Conservation (phyloP, 176 grass and related monocot genomes). For the Leersia perrieri region DNA sequence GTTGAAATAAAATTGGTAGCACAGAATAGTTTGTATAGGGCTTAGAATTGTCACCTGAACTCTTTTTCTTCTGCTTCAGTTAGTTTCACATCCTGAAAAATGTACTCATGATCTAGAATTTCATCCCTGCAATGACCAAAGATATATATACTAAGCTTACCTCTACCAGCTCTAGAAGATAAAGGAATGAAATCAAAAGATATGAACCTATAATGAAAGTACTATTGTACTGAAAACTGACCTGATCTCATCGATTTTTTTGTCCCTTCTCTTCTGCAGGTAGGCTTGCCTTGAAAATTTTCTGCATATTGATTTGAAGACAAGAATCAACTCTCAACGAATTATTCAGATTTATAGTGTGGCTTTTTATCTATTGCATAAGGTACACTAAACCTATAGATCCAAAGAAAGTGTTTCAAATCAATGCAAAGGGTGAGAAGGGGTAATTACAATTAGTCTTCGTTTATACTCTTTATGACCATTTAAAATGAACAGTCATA, state of each 20-base stretch:
- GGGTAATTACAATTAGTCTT: neutral
- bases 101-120: slow-evolving; percentile 86
- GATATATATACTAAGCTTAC: slow-evolving; percentile 11
- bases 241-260: slow-evolving; percentile 89
- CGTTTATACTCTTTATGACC: neutral
- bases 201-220: slow-evolving; percentile 23
- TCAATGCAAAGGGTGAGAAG: neutral
- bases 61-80: slow-evolving; percentile 81
- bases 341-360: neutral
- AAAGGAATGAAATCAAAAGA: slow-evolving; percentile 16
- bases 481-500: neutral
- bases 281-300: slow-evolving; percentile 87
- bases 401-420: slow-evolving; percentile 19
- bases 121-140: slow-evolving; percentile 63
- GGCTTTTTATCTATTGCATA: neutral
- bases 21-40: slow-evolving; percentile 1
- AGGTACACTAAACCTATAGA: slow-evolving; percentile 2
- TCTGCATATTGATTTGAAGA: slow-evolving; percentile 43
- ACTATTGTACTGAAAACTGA: slow-evolving; percentile 54
- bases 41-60: slow-evolving; percentile 47
- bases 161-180: neutral
- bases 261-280: slow-evolving; percentile 81
- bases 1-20: slow-evolving; percentile 1
- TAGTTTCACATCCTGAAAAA: slow-evolving; percentile 80
- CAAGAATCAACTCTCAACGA: slow-evolving; percentile 15